These are phyloP conservation scores for Malus hybrid DNA, from an alignment of 331 rosid genomes.

Conservation along the genomic window DNA sequence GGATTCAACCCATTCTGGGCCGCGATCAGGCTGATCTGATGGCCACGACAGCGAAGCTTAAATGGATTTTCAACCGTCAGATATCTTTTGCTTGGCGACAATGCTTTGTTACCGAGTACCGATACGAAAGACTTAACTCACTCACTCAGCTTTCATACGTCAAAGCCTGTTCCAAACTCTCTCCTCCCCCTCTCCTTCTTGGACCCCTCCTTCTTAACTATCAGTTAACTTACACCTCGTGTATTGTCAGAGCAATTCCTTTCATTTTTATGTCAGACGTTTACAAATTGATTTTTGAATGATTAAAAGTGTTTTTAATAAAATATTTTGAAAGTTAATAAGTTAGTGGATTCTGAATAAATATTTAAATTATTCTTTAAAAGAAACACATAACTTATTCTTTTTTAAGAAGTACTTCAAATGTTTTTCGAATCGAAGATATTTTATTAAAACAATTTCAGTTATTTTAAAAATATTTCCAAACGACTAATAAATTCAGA, in stretches of 20 bases:
- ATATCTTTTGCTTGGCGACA: slow-evolving; percentile 25
- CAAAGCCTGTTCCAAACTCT: background rate
- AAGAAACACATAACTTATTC: rapidly evolving
- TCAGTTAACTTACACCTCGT: slow-evolving; percentile 1
- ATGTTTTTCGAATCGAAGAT: rapidly evolving
- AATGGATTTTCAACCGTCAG: slow-evolving; percentile 21
- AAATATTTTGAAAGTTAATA: too few species aligned
- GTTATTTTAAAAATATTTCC: rapidly evolving
- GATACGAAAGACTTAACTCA: slow-evolving; percentile 7
- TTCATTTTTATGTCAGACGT: too few species aligned
- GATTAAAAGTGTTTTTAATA: too few species aligned
- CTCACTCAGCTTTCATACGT: background rate
- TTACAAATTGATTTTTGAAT: too few species aligned
- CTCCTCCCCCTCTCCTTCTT: too few species aligned
- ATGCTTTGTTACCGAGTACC: slow-evolving; percentile 22
- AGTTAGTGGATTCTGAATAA: too few species aligned
- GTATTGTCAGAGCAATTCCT: too few species aligned
- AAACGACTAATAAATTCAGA: rapidly evolving
- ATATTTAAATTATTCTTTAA: too few species aligned
- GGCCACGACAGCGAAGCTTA: background rate
- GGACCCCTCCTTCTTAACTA: background rate
- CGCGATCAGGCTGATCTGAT: background rate
- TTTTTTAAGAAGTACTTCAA: rapidly evolving
- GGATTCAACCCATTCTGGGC: slow-evolving; percentile 8
- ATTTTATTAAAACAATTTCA: too few species aligned